A percentile compares a stretch with the other conserved stretches of the same genome.
phyloP scores from a whole-genome alignment of 192 early-diverging fungal genomes.

The Borealophlyctis nickersoniae region DNA sequence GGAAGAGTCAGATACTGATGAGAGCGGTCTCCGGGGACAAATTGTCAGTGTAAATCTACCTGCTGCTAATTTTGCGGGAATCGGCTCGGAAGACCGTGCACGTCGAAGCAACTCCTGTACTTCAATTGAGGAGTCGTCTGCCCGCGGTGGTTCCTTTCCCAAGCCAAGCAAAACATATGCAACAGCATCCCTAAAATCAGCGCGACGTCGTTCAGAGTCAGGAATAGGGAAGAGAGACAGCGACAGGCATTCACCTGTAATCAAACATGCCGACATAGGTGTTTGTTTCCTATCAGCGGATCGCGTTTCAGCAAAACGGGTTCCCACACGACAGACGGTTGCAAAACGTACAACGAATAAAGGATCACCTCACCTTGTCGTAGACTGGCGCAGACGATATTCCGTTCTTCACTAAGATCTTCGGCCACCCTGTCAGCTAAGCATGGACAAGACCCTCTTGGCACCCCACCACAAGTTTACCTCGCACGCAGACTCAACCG shows the following conservation, averaged over 20 bases:
- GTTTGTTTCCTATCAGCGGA: slow-evolving; percentile 28
- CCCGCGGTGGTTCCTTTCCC: slow-evolving; percentile 44
- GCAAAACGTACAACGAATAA: too few relatives aligned
- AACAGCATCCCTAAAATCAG: slow-evolving; percentile 63
- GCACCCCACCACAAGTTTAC: neutral
- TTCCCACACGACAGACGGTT: neutral
- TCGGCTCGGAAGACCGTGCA: slow-evolving; percentile 45
- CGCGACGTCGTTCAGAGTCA: neutral
- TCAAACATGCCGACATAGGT: slow-evolving; percentile 85
- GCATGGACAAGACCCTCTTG: neutral
- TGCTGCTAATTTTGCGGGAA: slow-evolving; percentile 63
- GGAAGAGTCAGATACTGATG: slow-evolving; percentile 2
- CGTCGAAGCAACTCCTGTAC: slow-evolving; percentile 54
- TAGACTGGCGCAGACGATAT: slow-evolving; percentile 81
- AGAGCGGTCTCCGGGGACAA: neutral
- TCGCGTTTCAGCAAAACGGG: neutral
- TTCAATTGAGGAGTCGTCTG: slow-evolving; percentile 43
- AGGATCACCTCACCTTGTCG: slow-evolving; percentile 37
- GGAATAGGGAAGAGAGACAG: neutral
- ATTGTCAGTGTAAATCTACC: slow-evolving; percentile 48
- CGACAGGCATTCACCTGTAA: slow-evolving; percentile 31
- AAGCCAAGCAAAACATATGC: slow-evolving; percentile 68
- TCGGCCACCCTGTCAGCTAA: neutral
- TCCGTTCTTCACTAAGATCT: slow-evolving; percentile 63
- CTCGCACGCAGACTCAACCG: slow-evolving; percentile 28